A percentile compares a stretch with the other conserved stretches of the same genome.
These are phyloP conservation scores for Alternaria longipes DNA, from an alignment of 2,329 filamentous ascomycete species.

Conservation along the genomic window DNA sequence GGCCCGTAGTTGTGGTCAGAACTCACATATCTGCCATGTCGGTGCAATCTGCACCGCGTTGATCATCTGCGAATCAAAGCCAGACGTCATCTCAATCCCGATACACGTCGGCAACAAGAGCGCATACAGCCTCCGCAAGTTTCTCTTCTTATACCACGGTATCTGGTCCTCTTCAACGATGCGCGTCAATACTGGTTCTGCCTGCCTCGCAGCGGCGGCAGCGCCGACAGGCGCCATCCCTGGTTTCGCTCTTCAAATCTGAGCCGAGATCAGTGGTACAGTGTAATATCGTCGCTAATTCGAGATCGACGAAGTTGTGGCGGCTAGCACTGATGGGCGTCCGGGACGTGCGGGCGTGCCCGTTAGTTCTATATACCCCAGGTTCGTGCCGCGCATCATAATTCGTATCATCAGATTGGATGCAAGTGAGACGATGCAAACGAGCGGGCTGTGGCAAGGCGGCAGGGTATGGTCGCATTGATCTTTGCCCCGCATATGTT, in stretches of 20 bases:
- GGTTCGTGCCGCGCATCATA: constrained; percentile 6
- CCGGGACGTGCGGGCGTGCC: constrained; percentile 11
- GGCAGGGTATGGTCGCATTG: constrained; percentile 11
- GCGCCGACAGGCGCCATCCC: constrained; percentile 30
- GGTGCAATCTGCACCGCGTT: constrained; percentile 43
- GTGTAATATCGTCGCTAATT: background rate
- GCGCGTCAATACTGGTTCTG: constrained; percentile 54
- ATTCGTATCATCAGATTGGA: constrained; percentile 6
- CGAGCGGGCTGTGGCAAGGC: constrained; percentile 3
- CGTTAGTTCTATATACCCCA: constrained; percentile 20
- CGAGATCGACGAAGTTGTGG: background rate
- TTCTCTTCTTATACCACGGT: constrained; percentile 52
- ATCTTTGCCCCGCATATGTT: constrained; percentile 20
- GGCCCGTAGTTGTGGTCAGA: background rate
- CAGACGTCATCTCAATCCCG: constrained; percentile 46
- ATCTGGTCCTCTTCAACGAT: constrained; percentile 53
- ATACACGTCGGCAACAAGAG: constrained; percentile 46
- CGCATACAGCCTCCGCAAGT: constrained; percentile 49
- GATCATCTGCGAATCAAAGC: constrained; percentile 48
- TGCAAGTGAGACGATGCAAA: constrained; percentile 16
- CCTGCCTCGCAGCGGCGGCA: constrained; percentile 24
- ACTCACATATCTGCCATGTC: constrained; percentile 38
- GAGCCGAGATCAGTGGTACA: background rate
- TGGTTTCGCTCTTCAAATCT: background rate
- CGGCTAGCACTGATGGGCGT: constrained; percentile 6